Evolutionary conservation across 2,329 filamentous ascomycete species (phyloP).

Genomic region (Sclerotinia subarctica): DNA sequence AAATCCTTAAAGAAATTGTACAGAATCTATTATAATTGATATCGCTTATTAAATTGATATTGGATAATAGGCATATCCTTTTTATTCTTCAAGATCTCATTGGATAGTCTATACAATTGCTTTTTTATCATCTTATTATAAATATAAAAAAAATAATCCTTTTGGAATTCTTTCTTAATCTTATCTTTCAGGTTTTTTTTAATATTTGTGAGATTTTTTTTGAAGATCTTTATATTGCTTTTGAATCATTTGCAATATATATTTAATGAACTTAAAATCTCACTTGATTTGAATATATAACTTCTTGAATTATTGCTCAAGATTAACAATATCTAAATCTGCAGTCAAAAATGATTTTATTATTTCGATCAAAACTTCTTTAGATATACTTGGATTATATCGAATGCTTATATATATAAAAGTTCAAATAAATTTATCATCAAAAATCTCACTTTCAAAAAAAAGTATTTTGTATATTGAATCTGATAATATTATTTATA

Average conservation of each 20-base stretch:
- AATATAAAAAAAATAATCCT: constrained; percentile 27
- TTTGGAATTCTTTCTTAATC: constrained; percentile 11
- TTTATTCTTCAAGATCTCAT: too few species aligned
- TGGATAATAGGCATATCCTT: constrained; percentile 21
- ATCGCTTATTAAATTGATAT: constrained; percentile 27
- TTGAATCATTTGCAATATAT: constrained; percentile 11
- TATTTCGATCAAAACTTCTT: constrained; percentile 23
- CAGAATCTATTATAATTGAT: constrained; percentile 24
- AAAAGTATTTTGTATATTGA: constrained; percentile 26
- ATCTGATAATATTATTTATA: constrained; percentile 27
- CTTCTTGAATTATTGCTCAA: constrained; percentile 24
- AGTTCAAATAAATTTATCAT: constrained; percentile 20
- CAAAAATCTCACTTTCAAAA: constrained; percentile 24
- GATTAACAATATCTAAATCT: constrained; percentile 19
- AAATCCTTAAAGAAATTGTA: constrained; percentile 27
- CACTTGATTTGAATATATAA: constrained; percentile 6
- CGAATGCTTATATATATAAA: constrained; percentile 29
- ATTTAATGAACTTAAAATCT: constrained; percentile 26
- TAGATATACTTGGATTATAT: constrained; percentile 23
- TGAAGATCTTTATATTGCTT: constrained; percentile 21
- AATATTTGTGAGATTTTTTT: constrained; percentile 21
- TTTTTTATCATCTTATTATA: constrained; percentile 28
- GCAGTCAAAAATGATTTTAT: constrained; percentile 16
- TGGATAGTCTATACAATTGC: too few species aligned
- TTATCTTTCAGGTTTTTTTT: constrained; percentile 22